Base-by-base conservation (phyloP, 2,329 filamentous ascomycete genomes). In the Clathrospora elynae region DNA sequence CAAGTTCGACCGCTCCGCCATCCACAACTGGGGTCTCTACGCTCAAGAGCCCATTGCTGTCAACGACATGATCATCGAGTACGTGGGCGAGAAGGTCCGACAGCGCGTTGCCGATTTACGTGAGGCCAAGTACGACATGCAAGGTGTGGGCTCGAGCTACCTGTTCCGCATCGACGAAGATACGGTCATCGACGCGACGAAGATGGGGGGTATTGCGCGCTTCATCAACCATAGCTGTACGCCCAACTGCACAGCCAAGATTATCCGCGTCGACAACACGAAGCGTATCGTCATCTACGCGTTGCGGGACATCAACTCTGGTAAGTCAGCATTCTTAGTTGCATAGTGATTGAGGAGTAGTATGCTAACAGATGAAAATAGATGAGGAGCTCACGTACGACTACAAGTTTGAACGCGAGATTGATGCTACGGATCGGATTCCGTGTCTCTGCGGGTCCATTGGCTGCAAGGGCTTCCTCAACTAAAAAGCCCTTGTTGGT, bases 1-100 rank as follows among this genome's bases (percentile, higher is more conserved):
- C 69, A 93, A 95, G 68, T 99, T 99, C 72, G 93, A 92, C 43
- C 84, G 93, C 30, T 99, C 93, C 37, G 93, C 93, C 31, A 99
- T 99, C 61, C 93, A 99, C 73, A 97, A 96, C 63, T 99, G 93
- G 93, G 93, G 93, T 18, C 75, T 99, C 18, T 99, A 99, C 66
- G 91, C 93, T 3, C 92, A 96, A 78, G 93, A 99, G 73, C 93
- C 95, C 66, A 99, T 99, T 53, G 83, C 87, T 47, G 90, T 92
- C 68, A 95, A 96, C 70, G 93, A 99, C 72, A 96, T 99, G 90
- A 99, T 99, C 68, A 99, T 99, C 65, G 93, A 99, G 74, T 99
- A 99, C 67, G 93, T 99, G 8, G 93, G 93, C 48, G 93, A 99
- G 74, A 93, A 96, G 71, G 90, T 99, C 24, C 84, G 93, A 43